Evolutionary conservation across 176 grass and related monocot species (phyloP), one percentile per base, ranked within the genome.

Genomic region (Hordeum marinum): DNA sequence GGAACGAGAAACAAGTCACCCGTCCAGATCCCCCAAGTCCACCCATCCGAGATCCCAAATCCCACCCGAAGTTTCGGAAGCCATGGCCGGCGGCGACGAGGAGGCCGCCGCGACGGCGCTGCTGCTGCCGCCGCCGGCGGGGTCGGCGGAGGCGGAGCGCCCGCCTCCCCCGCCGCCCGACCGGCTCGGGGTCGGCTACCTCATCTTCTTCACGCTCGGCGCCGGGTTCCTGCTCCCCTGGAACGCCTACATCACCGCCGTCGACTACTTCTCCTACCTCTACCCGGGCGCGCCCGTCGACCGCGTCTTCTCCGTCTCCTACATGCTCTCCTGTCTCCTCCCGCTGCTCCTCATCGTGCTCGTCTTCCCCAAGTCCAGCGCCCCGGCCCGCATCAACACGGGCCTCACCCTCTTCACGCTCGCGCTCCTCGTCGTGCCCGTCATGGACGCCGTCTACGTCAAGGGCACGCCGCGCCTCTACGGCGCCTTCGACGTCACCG

Each of bases 171-270:
- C 88, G 20, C 96, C 93, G 2, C 42, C 11, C 25, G 96, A 98
- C 86, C 23, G 63, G 3, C 79, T 98, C 67, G 76, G 78, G 5
- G 5, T 90, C 3, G 96, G 83, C 1, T 98, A 98, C 93, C 66
- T 86, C 72, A 62, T 98, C 73, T 95, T 90, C 91, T 95, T 98
- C 89, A 92, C 74, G 1, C 88, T 98, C n/a, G 96, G 96, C 8
- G 57, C 88, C 0, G 96, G 96, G 15, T 98, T 89, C 87, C 96
- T 98, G 27, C 35, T 98, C 68, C 96, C 96, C 4, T 98, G 96
- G 96, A 95, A 98, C 91, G 88, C 96, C 80, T 98, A 86, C 96
- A 98, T 98, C 85, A 98, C 96, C 63, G 93, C 96, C 85, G 96
- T 98, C 72, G 96, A 98, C 80, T 98, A 98, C 90, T 98, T 98